These are phyloP conservation scores for Ambrosiella beaveri DNA, from an alignment of 2,329 filamentous ascomycete species.

Conservation along the genomic window DNA sequence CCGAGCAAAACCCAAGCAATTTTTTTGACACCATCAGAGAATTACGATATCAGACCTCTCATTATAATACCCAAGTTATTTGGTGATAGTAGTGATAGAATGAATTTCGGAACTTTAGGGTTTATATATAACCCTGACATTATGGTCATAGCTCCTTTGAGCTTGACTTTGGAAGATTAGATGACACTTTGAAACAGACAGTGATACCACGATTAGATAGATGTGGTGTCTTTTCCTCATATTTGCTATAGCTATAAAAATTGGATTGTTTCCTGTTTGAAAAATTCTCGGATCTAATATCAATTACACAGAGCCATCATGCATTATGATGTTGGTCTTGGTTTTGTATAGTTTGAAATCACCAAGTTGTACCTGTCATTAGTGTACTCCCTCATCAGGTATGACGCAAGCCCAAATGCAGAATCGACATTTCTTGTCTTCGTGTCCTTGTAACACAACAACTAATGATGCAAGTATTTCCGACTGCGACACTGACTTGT, in stretches of 20 bases:
- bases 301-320: too few species aligned
- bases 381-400: too few species aligned
- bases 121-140: background rate
- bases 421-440: background rate
- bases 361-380: too few species aligned
- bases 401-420: background rate
- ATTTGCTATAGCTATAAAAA: background rate
- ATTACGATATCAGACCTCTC: too few species aligned
- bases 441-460: background rate
- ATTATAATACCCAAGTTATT: too few species aligned
- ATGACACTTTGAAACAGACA: background rate
- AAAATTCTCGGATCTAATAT: too few species aligned
- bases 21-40: too few species aligned
- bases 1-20: too few species aligned
- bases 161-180: background rate
- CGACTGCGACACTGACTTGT: background rate
- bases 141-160: background rate
- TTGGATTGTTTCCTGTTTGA: background rate
- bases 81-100: background rate
- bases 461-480: background rate
- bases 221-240: background rate
- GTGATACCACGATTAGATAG: background rate
- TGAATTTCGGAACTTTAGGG: background rate
- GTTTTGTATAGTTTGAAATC: too few species aligned
- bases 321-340: too few species aligned